These are phyloP conservation scores for Mortierella sp. DNA, from an alignment of 371 early-diverging fungal species.

Conservation along the genomic window DNA sequence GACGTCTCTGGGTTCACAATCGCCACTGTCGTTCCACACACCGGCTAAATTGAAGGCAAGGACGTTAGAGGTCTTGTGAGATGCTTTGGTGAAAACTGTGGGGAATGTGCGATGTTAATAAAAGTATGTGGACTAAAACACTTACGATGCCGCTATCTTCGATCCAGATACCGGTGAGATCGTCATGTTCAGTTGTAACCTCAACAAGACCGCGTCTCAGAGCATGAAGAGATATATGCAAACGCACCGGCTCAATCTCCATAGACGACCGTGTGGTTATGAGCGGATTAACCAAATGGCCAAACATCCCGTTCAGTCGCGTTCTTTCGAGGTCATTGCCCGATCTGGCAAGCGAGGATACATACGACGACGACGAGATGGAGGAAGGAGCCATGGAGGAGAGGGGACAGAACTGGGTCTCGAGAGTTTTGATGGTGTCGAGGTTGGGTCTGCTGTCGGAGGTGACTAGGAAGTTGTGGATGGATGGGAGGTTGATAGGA, in stretches of 20 bases:
- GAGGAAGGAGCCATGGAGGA: conserved; percentile 74
- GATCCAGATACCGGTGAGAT: conserved; percentile 69
- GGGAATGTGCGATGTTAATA: neutral
- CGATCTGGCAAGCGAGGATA: neutral
- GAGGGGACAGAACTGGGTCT: conserved; percentile 31
- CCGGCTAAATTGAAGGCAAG: conserved; percentile 26
- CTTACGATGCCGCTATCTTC: conserved; percentile 86
- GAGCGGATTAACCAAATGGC: conserved; percentile 82
- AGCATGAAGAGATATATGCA: conserved; percentile 73
- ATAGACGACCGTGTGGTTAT: conserved; percentile 86
- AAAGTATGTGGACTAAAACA: neutral
- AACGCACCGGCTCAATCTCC: conserved; percentile 76
- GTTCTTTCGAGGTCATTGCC: neutral
- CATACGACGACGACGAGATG: conserved; percentile 61
- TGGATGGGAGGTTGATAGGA: conserved; percentile 46
- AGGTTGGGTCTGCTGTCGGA: conserved; percentile 78
- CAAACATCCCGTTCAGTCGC: conserved; percentile 64
- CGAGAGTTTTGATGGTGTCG: conserved; percentile 63
- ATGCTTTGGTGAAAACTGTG: too few relatives aligned
- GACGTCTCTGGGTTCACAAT: conserved; percentile 85
- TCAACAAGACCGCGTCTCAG: conserved; percentile 77
- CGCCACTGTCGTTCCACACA: conserved; percentile 80
- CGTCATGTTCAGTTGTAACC: conserved; percentile 67
- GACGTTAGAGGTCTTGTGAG: neutral
- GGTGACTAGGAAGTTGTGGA: conserved; percentile 79